Base-by-base conservation (phyloP, 2,329 filamentous ascomycete species). In the Paramyrothecium sp. region DNA sequence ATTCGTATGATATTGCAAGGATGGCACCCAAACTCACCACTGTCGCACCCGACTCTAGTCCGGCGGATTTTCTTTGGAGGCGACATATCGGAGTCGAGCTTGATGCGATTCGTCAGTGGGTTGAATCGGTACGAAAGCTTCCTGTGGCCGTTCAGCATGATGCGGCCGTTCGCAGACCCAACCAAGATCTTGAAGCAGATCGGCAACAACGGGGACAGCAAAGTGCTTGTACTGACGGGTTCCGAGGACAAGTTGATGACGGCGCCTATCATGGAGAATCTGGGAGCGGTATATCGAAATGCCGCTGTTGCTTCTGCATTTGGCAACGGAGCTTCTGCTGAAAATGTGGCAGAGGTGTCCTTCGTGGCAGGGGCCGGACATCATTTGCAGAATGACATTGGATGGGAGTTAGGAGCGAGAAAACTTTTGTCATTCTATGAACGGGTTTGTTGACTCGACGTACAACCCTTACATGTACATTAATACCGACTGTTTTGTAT, bases 341-440 rank as follows among this genome's bases (percentile, higher is more conserved):
- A 21, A 7, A 51, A 47, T 3, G 57, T 55, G 55, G 55, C 54
- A 4, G 55, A 69, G 12, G 77, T 79, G 51, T 71, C 63, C 17
- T 67, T 78, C 50, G 76, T 83, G 1, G 68, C 73, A 3, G 75
- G 73, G 3, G 71, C 79, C 3, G 81, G 76, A 2, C 81, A 85
- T 65, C 81, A 85, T 67, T 59, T 83, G 49, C 80, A 83, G 64
- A 82, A 84, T 56, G 80, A 84, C 61, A 66, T 76, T 12, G 71
- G 73, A 44, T 82, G 78, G 78, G 69, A 80, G 55, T 65, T 73
- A 2, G 81, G 80, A 1, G 80, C 78, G 1, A 65, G 69, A 54
- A 79, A 77, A 59, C 56, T 84, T 30, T 61, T 78, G 21, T 64
- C 61, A 0, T 84, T 80, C 64, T 71, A 77, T 44, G 54, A 59